A percentile compares a stretch with the other conserved stretches of the same genome.
Evolutionary conservation across 345 rosid species (phyloP).

Genomic region (Dipteronia sinensis): DNA sequence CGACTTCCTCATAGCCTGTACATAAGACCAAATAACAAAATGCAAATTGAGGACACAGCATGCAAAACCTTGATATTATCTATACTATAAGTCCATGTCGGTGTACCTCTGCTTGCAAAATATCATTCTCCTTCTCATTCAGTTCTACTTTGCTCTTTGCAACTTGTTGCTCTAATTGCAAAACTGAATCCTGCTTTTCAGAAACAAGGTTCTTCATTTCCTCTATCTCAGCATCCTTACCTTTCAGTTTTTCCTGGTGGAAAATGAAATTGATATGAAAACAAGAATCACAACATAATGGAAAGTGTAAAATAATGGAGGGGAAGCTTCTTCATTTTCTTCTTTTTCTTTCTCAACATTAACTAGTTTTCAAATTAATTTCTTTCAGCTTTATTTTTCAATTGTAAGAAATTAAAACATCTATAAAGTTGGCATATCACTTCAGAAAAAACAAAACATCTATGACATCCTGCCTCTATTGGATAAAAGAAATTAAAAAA

Average conservation of each 20-base stretch:
- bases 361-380: background rate
- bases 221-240: slow-evolving; percentile 64
- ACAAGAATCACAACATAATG: slow-evolving; percentile 11
- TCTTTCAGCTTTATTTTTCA: background rate
- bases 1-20: slow-evolving; percentile 50
- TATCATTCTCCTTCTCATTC: slow-evolving; percentile 63
- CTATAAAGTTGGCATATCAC: background rate
- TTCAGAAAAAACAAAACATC: background rate
- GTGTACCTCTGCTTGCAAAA: slow-evolving; percentile 67
- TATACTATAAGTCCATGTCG: background rate
- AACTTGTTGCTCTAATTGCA: slow-evolving; percentile 70
- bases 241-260: slow-evolving; percentile 65
- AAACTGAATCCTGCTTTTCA: slow-evolving; percentile 59
- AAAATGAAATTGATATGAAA: background rate
- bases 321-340: background rate
- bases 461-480: background rate
- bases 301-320: background rate
- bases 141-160: slow-evolving; percentile 59
- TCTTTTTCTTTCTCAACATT: background rate
- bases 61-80: background rate
- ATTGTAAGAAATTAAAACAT: background rate
- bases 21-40: background rate
- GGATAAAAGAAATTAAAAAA: background rate
- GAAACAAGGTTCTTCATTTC: slow-evolving; percentile 48
- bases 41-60: background rate